phyloP scores from a whole-genome alignment of 345 rosid genomes.

The Isatis tinctoria region DNA sequence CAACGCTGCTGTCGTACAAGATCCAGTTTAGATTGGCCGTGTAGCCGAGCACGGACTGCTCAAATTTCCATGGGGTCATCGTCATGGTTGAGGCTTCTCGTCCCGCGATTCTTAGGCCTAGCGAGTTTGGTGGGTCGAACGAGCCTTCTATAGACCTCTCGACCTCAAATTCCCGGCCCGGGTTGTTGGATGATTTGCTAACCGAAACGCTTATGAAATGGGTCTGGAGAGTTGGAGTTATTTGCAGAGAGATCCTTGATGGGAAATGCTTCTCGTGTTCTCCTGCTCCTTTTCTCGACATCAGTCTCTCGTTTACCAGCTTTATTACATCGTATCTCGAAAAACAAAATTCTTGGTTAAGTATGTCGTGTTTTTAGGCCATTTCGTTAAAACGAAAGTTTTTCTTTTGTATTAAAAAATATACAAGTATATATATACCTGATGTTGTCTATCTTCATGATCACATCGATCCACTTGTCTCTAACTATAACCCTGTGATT shows the following conservation, averaged over 20 bases:
- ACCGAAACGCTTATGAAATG: conserved; percentile 73
- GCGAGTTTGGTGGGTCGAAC: conserved; percentile 63
- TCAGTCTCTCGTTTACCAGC: conserved; percentile 50
- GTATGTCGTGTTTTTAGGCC: neutral
- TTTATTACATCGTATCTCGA: conserved; percentile 54
- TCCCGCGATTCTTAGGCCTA: conserved; percentile 50
- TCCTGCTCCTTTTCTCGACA: conserved; percentile 68
- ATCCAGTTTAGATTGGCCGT: conserved; percentile 69
- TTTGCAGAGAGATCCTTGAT: conserved; percentile 58
- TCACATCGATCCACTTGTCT: conserved; percentile 58
- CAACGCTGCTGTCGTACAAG: conserved; percentile 62
- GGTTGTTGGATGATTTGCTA: conserved; percentile 73
- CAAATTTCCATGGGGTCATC: conserved; percentile 87
- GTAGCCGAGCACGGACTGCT: conserved; percentile 65
- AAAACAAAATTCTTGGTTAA: neutral
- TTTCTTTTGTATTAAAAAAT: neutral
- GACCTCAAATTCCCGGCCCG: conserved; percentile 42
- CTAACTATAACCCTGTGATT: conserved; percentile 46
- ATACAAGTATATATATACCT: no score
- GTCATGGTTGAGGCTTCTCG: conserved; percentile 61
- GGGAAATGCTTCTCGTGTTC: conserved; percentile 81
- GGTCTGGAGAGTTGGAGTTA: conserved; percentile 68
- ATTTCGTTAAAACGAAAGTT: no score
- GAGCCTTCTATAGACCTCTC: conserved; percentile 57
- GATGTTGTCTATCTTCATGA: conserved; percentile 66